These are phyloP conservation scores for Pythium dissimile DNA, from an alignment of 352 stramenopile species.

Conservation along the genomic window DNA sequence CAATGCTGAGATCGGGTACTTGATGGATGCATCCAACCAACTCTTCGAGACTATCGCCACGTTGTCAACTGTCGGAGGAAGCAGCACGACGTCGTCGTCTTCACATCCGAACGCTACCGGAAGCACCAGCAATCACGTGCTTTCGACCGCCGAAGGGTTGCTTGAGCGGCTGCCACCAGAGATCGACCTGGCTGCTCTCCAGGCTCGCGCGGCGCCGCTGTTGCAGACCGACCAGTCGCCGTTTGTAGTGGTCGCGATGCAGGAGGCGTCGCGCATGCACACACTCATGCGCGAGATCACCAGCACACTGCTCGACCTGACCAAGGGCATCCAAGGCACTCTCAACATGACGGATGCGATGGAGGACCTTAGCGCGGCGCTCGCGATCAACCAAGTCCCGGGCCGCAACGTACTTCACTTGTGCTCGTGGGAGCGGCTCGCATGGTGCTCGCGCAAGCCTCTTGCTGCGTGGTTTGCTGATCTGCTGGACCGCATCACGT, in stretches of 20 bases:
- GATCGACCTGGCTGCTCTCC: constrained; percentile 52
- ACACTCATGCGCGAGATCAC: constrained; percentile 59
- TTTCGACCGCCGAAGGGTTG: constrained; percentile 49
- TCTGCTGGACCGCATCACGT: constrained; percentile 65
- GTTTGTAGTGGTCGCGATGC: constrained; percentile 81
- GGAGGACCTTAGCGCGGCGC: constrained; percentile 77
- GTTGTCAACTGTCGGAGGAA: constrained; percentile 57
- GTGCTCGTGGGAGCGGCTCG: constrained; percentile 74
- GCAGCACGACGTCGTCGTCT: too few species aligned
- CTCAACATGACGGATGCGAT: constrained; percentile 89
- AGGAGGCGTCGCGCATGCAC: constrained; percentile 80
- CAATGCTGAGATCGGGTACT: constrained; percentile 78
- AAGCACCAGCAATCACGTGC: constrained; percentile 27
- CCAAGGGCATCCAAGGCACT: constrained; percentile 78
- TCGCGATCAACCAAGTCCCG: constrained; percentile 73
- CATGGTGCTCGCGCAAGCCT: constrained; percentile 84
- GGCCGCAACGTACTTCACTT: constrained; percentile 67
- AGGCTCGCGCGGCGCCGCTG: constrained; percentile 49
- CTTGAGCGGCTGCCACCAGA: constrained; percentile 56
- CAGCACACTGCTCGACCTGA: constrained; percentile 57
- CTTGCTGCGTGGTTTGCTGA: constrained; percentile 79
- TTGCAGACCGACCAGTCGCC: constrained; percentile 60
- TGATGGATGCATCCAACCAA: constrained; percentile 69
- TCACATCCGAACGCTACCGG: too few species aligned
- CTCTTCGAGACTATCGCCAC: constrained; percentile 87